These are phyloP conservation scores for Sporothrix mexicana DNA, from an alignment of 2,329 filamentous ascomycete species.

Conservation along the genomic window DNA sequence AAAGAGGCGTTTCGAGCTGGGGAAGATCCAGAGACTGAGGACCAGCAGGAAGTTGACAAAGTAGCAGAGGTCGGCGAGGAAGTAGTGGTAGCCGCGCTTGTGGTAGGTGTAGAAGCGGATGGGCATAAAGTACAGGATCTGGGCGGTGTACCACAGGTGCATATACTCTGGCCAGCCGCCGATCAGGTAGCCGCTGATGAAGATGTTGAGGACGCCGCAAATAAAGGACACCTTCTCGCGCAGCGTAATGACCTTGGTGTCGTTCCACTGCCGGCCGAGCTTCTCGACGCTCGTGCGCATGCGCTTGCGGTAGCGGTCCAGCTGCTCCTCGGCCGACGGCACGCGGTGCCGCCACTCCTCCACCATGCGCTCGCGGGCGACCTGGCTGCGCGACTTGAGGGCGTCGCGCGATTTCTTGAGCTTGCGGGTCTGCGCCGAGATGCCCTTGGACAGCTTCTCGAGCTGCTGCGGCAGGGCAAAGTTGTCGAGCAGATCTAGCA, in stretches of 20 bases:
- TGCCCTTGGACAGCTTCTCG: slow-evolving; percentile 84
- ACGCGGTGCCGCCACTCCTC: slow-evolving; percentile 90
- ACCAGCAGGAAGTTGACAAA: slow-evolving; percentile 91
- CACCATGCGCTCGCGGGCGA: slow-evolving; percentile 86
- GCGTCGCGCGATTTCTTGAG: slow-evolving; percentile 82
- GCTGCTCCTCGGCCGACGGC: slow-evolving; percentile 86
- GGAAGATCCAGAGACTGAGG: slow-evolving; percentile 88
- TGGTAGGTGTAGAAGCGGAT: slow-evolving; percentile 92
- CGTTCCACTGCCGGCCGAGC: slow-evolving; percentile 83
- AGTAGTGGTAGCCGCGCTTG: slow-evolving; percentile 92
- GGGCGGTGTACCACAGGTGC: slow-evolving; percentile 88
- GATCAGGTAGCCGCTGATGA: slow-evolving; percentile 92
- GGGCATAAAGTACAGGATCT: slow-evolving; percentile 95
- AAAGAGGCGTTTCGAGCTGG: slow-evolving; percentile 86
- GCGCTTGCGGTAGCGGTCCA: slow-evolving; percentile 85
- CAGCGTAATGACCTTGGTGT: slow-evolving; percentile 83
- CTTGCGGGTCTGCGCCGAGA: slow-evolving; percentile 83
- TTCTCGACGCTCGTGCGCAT: slow-evolving; percentile 91
- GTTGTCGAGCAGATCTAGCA: slow-evolving; percentile 94
- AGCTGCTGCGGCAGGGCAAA: slow-evolving; percentile 87
- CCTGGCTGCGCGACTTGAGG: slow-evolving; percentile 74
- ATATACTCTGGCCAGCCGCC: slow-evolving; percentile 85
- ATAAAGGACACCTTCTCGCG: slow-evolving; percentile 97
- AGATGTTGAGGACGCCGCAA: slow-evolving; percentile 94
- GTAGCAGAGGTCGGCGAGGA: slow-evolving; percentile 95